Percentiles rank a stretch among this genome's conserved stretches.
Conservation (phyloP, 2,329 filamentous ascomycete genomes). For the Claviceps pazoutovae region DNA sequence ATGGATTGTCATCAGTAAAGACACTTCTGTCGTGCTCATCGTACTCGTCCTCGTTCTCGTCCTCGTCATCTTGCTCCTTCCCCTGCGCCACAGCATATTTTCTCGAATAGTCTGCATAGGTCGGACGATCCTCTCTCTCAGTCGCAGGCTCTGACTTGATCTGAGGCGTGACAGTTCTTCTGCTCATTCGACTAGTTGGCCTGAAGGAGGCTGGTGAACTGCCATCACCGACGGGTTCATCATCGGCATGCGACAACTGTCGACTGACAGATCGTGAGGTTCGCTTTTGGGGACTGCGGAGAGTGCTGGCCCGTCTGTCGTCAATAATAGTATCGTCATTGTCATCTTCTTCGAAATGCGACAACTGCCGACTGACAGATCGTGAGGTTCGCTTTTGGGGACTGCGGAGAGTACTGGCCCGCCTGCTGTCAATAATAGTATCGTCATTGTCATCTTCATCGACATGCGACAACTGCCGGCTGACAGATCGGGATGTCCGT, state of each 20-base stretch:
- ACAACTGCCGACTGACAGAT: constrained; percentile 38
- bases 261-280: constrained; percentile 39
- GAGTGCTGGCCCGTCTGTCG: constrained; percentile 14
- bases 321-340: neutral
- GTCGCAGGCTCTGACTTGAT: constrained; percentile 41
- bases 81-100: constrained; percentile 28
- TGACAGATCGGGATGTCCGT: constrained; percentile 38
- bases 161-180: constrained; percentile 37
- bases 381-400: constrained; percentile 42
- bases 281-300: constrained; percentile 38
- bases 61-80: constrained; percentile 13
- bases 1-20: constrained; percentile 85
- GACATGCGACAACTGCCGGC: constrained; percentile 37
- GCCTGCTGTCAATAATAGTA: too few relatives aligned
- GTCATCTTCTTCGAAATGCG: constrained; percentile 20
- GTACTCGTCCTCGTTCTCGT: constrained; percentile 38
- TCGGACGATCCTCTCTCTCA: constrained; percentile 19
- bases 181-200: constrained; percentile 32
- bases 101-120: constrained; percentile 37
- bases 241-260: neutral
- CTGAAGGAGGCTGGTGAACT: constrained; percentile 21
- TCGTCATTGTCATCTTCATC: neutral
- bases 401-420: constrained; percentile 25
- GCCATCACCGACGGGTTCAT: constrained; percentile 17
- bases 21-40: constrained; percentile 42